These are phyloP conservation scores for Coemansia sp. DNA, from an alignment of 192 early-diverging fungal genomes.

Conservation along the genomic window DNA sequence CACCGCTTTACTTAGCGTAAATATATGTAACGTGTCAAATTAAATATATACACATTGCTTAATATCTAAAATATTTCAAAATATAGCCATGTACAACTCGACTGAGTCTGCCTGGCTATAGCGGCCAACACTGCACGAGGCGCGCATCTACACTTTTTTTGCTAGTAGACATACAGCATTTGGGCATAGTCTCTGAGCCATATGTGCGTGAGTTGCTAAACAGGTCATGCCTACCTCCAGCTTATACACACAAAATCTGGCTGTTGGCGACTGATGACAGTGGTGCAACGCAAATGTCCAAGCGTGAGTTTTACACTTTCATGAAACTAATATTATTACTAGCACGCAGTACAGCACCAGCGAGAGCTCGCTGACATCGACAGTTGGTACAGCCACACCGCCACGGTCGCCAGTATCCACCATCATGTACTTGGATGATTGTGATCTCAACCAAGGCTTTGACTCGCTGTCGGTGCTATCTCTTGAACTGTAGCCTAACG, in stretches of 20 bases:
- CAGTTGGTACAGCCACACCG: constrained; percentile 7
- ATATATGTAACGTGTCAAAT: not conserved
- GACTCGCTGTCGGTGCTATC: constrained; percentile 14
- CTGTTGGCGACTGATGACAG: constrained; percentile 7
- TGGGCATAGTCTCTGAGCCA: not conserved
- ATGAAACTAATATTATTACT: constrained; percentile 31
- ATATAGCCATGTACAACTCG: not conserved
- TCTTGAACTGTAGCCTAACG: not conserved
- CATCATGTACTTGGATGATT: constrained; percentile 10
- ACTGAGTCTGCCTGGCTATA: constrained; percentile 17
- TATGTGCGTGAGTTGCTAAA: constrained; percentile 13
- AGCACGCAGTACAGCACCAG: not conserved
- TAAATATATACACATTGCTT: not conserved
- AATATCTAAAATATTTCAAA: not conserved
- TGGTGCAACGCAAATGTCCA: constrained; percentile 6
- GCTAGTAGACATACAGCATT: constrained; percentile 14
- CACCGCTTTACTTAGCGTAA: not conserved
- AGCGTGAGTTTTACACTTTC: constrained; percentile 29
- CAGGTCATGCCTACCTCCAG: constrained; percentile 11
- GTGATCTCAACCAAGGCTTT: not conserved
- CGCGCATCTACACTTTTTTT: constrained; percentile 26
- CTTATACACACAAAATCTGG: constrained; percentile 13
- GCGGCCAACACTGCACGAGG: constrained; percentile 36
- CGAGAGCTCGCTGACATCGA: constrained; percentile 1
- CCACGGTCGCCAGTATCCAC: constrained; percentile 17